Base-by-base conservation (phyloP, 2,329 filamentous ascomycete species). In the Fusarium tjaetaba region DNA sequence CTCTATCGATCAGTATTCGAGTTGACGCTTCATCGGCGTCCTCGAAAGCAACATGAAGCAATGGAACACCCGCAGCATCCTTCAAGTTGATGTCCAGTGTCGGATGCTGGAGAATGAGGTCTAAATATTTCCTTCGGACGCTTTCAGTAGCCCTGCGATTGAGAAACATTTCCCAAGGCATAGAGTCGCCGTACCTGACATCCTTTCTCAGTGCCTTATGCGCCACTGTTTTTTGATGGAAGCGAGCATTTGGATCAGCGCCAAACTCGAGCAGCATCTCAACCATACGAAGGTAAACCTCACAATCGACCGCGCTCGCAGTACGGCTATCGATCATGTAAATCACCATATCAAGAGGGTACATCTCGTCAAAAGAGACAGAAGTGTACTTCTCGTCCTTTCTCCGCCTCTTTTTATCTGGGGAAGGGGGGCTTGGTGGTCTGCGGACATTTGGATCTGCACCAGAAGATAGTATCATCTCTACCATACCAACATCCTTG, bases 381-480 rank as follows among this genome's bases (percentile, higher is more conserved):
- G 11, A 22, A 7, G 20, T 14, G 20, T 41, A n/a, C 39, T 3
- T 7, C 11, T 7, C 3, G 2, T 7, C 14, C 38, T 39, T 2
- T 45, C 15, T 11, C 16, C 15, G 6, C 13, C 16, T 26, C n/a
- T 26, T 16, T 45, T 26, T 11, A 9, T 26, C 42, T 26, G 13
- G 9, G 1, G 9, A n/a, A 14, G 20, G 26, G 0, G 14, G 14
- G 8, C 4, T 30, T 28, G 45, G 18, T 14, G 18, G 18, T 14
- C 24, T 38, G 11, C 20, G 24, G 30, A 4, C 14, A 13, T 65
- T 65, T 10, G 61, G 26, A 8, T 62, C 26, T 7, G 22, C 32
- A 4, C 61, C 61, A 34, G 45, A 39, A 2, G 7, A 15, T 3
- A 62, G 20, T 10, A 65, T 45, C 32, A 52, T 16, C 32, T 62